Base-by-base conservation (phyloP, 805 yeast genomes). In the Isabelozyma pseudorhagii region DNA sequence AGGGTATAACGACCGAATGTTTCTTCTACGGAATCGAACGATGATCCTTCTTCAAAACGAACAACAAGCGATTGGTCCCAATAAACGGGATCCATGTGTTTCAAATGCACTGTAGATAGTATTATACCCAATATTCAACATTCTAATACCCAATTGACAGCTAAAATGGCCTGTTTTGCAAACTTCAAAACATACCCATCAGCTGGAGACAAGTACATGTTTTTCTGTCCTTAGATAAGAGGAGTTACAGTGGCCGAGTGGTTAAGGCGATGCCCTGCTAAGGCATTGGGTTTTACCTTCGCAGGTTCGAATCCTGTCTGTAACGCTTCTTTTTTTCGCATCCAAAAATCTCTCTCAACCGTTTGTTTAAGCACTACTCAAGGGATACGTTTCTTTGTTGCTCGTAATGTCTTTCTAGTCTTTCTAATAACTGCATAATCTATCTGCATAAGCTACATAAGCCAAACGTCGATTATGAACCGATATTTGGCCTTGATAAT, bases 281-380 rank as follows among this genome's bases (percentile, higher is more conserved):
- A 55, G 77, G 70, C 74, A 68, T 71, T 55, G 67, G 69, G 73
- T 58, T 61, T 62, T 72, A 66, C 78, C 74, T 70, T 68, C 78
- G 78, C 78, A 74, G 77, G 78, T 74, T 74, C 78, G 78, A 74
- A 73, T 73, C 78, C 77, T 73, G 78, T 72, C 77, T 69, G 75
- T 72, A 67, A 71, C 78, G 78, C 46, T 50, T 54, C 61, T 53
- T 60, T 60, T 68, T 69, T 61, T 42, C n/a, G 46, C 36, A 31
- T 8, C 36, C 36, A 31, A 10, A 9, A 13, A 4, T 10, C 36
- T 31, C 10, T 3, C n/a, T 9, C 36, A 5, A 5, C 10, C 36
- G 4, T 31, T 13, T 13, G n/a, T 4, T 31, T 13, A 13, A 31
- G 5, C 10, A 31, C 36, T 31, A 10, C 36, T 31, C n/a, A 31